Conservation (phyloP, 1,139 yeast genomes). For the Pichia sp. region DNA sequence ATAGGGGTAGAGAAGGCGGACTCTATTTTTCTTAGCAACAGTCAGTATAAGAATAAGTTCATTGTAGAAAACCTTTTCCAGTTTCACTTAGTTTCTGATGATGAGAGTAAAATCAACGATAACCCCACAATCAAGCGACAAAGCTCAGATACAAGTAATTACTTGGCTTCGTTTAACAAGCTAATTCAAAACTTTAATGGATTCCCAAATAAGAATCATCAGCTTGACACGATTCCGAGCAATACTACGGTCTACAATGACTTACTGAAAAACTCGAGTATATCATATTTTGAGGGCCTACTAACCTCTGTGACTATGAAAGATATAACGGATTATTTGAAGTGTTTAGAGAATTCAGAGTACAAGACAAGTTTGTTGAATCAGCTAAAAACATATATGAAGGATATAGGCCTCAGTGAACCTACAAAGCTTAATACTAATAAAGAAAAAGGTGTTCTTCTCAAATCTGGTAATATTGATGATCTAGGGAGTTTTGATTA, state of each 20-base stretch:
- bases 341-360: constrained; percentile 28
- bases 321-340: constrained; percentile 35
- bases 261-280: neutral
- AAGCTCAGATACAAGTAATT: constrained; percentile 16
- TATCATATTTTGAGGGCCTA: constrained; percentile 14
- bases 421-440: constrained; percentile 9
- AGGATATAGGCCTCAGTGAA: constrained; percentile 36
- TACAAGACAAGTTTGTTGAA: constrained; percentile 35
- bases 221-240: neutral
- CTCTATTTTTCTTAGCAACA: constrained; percentile 36
- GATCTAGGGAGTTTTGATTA: constrained; percentile 31
- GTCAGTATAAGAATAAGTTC: constrained; percentile 18
- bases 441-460: constrained; percentile 22
- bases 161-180: constrained; percentile 29
- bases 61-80: constrained; percentile 19
- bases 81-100: constrained; percentile 16
- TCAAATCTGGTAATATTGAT: constrained; percentile 24
- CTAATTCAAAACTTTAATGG: constrained; percentile 29
- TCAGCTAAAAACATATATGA: constrained; percentile 44
- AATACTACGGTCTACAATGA: neutral
- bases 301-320: constrained; percentile 21
- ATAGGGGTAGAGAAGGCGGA: constrained; percentile 41
- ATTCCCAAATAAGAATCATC: constrained; percentile 15
- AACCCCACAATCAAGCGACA: constrained; percentile 3
- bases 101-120: neutral